Conservation (phyloP, 2,329 filamentous ascomycete species). For the Pseudomassariella vexata region DNA sequence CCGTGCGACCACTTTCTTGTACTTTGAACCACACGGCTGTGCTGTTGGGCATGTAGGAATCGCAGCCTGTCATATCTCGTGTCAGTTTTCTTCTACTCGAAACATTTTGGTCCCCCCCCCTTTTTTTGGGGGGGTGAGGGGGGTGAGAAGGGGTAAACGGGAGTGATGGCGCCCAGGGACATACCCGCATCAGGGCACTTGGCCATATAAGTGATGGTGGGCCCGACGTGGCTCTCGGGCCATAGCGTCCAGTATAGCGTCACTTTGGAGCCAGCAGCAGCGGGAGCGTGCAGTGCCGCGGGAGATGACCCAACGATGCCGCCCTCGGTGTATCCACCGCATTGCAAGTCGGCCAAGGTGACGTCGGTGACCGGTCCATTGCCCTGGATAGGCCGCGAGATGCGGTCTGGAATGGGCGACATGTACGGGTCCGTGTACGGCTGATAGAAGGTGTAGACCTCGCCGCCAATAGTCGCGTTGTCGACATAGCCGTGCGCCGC, state of each 20-base stretch:
- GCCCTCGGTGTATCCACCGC: conserved; percentile 45
- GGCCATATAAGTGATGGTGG: conserved; percentile 55
- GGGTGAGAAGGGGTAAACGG: neutral
- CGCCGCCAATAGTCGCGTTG: conserved; percentile 35
- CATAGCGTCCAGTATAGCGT: conserved; percentile 49
- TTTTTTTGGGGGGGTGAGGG: neutral
- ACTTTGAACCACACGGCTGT: conserved; percentile 52
- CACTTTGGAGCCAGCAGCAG: conserved; percentile 46
- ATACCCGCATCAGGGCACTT: conserved; percentile 44
- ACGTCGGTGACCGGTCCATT: conserved; percentile 54
- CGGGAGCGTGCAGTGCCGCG: conserved; percentile 47
- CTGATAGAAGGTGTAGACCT: conserved; percentile 31
- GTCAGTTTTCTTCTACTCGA: neutral
- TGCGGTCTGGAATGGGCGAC: conserved; percentile 34
- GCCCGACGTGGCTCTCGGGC: conserved; percentile 46
- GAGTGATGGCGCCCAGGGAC: too few species aligned
- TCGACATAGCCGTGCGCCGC: conserved; percentile 44
- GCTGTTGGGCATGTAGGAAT: conserved; percentile 13
- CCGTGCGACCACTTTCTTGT: conserved; percentile 41
- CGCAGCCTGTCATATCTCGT: conserved; percentile 11
- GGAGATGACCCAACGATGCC: conserved; percentile 42
- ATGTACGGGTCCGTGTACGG: conserved; percentile 38
- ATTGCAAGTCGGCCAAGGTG: conserved; percentile 47
- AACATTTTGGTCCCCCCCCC: too few species aligned
- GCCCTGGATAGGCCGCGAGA: conserved; percentile 51